Conservation (phyloP, 352 stramenopile genomes). For the Globisporangium sylvaticum region DNA sequence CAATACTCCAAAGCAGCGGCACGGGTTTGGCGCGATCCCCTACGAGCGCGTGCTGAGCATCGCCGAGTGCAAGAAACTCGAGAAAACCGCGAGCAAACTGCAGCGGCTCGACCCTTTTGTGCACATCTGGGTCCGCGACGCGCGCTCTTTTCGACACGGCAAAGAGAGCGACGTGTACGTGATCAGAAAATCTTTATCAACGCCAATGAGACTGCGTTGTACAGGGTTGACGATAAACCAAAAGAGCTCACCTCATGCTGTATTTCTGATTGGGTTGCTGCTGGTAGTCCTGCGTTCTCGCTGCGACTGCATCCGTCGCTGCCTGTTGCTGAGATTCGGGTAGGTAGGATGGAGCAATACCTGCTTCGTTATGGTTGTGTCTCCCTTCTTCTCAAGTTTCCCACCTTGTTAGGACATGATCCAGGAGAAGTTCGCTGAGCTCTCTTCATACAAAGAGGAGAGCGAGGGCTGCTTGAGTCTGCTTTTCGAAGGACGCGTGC, state of each 20-base stretch:
- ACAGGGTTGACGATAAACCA: no score
- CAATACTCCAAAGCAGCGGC: neutral
- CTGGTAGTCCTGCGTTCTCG: constrained; percentile 27
- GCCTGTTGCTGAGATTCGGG: constrained; percentile 42
- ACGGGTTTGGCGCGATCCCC: constrained; percentile 17
- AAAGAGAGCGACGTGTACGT: constrained; percentile 38
- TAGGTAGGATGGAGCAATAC: constrained; percentile 11
- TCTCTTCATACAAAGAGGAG: constrained; percentile 36
- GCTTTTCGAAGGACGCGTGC: constrained; percentile 32
- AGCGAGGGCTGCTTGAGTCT: constrained; percentile 40
- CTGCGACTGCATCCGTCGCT: constrained; percentile 40
- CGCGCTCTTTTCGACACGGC: constrained; percentile 42
- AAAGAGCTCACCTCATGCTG: neutral
- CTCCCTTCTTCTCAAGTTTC: no score
- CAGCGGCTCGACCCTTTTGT: constrained; percentile 31
- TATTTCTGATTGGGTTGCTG: no score
- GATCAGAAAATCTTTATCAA: neutral
- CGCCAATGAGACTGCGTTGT: neutral
- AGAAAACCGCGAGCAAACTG: constrained; percentile 24
- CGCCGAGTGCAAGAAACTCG: constrained; percentile 34
- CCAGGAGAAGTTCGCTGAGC: constrained; percentile 34
- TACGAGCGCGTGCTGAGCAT: constrained; percentile 45
- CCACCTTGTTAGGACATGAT: constrained; percentile 29
- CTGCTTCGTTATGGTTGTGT: no score
- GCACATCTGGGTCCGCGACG: constrained; percentile 60